Evolutionary conservation across 2,329 filamentous ascomycete genomes (phyloP).

Genomic region (Zymoseptoria pseudotritici): DNA sequence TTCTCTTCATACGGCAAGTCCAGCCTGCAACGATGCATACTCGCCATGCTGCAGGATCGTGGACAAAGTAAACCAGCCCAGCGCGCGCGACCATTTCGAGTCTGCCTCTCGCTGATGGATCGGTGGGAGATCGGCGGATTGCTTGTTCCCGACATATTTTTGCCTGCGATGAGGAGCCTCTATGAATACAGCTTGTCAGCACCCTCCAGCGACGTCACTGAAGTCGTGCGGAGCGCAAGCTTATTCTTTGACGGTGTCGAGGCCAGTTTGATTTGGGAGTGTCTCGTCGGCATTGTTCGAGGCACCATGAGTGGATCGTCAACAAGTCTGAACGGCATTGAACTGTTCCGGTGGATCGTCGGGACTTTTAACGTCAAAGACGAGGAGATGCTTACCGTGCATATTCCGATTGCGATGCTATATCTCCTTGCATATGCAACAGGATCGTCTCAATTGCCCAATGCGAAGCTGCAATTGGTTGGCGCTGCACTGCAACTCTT

Average conservation of each 20-base stretch:
- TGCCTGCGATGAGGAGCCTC: constrained; percentile 76
- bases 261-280: constrained; percentile 74
- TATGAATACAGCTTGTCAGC: constrained; percentile 63
- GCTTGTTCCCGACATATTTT: constrained; percentile 80
- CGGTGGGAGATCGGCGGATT: constrained; percentile 93
- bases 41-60: constrained; percentile 62
- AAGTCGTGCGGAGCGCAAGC: constrained; percentile 86
- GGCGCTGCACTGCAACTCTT: constrained; percentile 9
- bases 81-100: constrained; percentile 75
- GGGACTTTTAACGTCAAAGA: constrained; percentile 86
- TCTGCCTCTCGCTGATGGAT: constrained; percentile 94
- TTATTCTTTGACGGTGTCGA: constrained; percentile 98
- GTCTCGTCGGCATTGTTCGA: constrained; percentile 19
- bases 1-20: constrained; percentile 74
- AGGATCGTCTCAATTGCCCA: neutral
- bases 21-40: constrained; percentile 64
- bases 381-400: constrained; percentile 86
- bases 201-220: constrained; percentile 64
- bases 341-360: constrained; percentile 73
- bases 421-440: constrained; percentile 16
- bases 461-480: constrained; percentile 1
- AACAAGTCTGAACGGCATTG: constrained; percentile 45
- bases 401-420: constrained; percentile 67
- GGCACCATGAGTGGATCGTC: constrained; percentile 6
- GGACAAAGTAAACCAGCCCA: constrained; percentile 52